Percentiles rank a stretch among this genome's conserved stretches.
Evolutionary conservation across 1,139 yeast species (phyloP).

Genomic region (Suhomyces kunorum): DNA sequence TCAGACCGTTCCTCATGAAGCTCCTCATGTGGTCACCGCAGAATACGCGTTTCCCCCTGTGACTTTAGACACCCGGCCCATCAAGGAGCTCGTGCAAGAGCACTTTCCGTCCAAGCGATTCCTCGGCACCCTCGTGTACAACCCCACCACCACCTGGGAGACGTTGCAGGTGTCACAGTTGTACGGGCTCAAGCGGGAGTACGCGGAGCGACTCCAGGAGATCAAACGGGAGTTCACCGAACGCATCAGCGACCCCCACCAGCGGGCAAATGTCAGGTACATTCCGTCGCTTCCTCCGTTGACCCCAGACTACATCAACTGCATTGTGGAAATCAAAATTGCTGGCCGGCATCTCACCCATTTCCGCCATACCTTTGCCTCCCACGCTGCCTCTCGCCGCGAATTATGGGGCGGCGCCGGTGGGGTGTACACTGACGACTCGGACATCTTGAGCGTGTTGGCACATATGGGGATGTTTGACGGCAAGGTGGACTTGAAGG

Average conservation of each 20-base stretch:
- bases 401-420: slow-evolving; percentile 86
- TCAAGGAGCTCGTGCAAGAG: slow-evolving; percentile 44
- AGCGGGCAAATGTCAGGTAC: slow-evolving; percentile 25
- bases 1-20: too few species aligned
- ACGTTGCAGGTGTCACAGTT: slow-evolving; percentile 40
- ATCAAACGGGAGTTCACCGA: slow-evolving; percentile 30
- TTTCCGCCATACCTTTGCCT: slow-evolving; percentile 35
- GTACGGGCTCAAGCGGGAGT: slow-evolving; percentile 40
- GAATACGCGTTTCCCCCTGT: slow-evolving; percentile 17
- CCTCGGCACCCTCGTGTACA: slow-evolving; percentile 64
- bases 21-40: too few species aligned
- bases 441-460: slow-evolving; percentile 74
- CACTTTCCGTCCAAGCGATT: slow-evolving; percentile 51
- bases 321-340: slow-evolving; percentile 63
- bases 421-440: slow-evolving; percentile 85
- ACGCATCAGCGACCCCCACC: slow-evolving; percentile 24
- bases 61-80: slow-evolving; percentile 45
- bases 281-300: slow-evolving; percentile 51
- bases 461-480: slow-evolving; percentile 70
- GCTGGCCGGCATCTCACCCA: slow-evolving; percentile 45
- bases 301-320: slow-evolving; percentile 55
- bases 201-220: slow-evolving; percentile 33
- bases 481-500: slow-evolving; percentile 30
- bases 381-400: slow-evolving; percentile 43
- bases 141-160: slow-evolving; percentile 53